These are phyloP conservation scores for Puccinia polysora DNA, from an alignment of 1,284 basidiomycete species.

Conservation along the genomic window DNA sequence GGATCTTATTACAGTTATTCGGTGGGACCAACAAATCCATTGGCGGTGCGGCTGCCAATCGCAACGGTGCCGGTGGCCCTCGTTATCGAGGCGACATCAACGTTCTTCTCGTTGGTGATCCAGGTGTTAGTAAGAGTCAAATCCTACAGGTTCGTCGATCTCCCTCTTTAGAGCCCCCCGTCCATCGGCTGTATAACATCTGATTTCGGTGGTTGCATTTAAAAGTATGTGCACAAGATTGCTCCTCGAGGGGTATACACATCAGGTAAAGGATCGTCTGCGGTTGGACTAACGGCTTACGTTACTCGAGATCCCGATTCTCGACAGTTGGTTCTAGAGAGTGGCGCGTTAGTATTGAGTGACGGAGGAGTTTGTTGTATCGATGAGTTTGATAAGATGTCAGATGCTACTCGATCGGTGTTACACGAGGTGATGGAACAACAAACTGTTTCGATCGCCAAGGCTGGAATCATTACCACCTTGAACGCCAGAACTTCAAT, in stretches of 20 bases:
- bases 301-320: conserved; percentile 96
- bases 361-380: conserved; percentile 99
- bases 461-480: conserved; percentile 98
- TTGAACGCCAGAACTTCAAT: conserved; percentile 96
- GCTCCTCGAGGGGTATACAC: conserved; percentile 95
- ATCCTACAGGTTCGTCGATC: conserved; percentile 68
- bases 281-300: conserved; percentile 96
- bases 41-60: conserved; percentile 65
- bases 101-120: conserved; percentile 91
- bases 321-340: conserved; percentile 94
- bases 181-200: too few species aligned
- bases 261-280: conserved; percentile 94
- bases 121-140: conserved; percentile 94
- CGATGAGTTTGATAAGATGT: conserved; percentile 99
- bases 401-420: conserved; percentile 89
- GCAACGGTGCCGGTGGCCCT: conserved; percentile 77
- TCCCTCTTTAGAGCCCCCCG: not conserved
- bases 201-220: too few species aligned
- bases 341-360: conserved; percentile 90
- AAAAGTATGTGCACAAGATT: conserved; percentile 94
- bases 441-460: conserved; percentile 99
- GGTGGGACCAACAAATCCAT: conserved; percentile 97
- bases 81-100: conserved; percentile 97
- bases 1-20: conserved; percentile 89
- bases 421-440: conserved; percentile 99